phyloP scores from a whole-genome alignment of 2,329 filamentous ascomycete genomes.

The Lecanicillium sp. region DNA sequence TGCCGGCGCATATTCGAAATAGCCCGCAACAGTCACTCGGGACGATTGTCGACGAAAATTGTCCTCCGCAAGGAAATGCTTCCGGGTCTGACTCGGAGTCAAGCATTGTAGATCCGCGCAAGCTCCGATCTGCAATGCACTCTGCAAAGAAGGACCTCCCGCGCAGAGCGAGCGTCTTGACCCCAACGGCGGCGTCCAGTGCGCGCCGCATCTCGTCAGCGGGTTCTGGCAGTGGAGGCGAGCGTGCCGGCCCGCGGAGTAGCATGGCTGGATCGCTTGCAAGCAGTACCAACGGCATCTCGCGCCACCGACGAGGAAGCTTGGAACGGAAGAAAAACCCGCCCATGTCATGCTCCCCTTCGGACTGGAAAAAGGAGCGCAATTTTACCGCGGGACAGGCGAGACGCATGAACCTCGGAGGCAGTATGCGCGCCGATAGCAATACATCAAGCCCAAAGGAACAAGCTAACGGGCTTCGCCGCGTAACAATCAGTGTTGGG shows the following conservation, averaged over 20 bases:
- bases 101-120: conserved; percentile 41
- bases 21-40: conserved; percentile 27
- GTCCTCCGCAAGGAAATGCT: conserved; percentile 33
- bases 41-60: conserved; percentile 43
- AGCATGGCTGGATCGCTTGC: conserved; percentile 35
- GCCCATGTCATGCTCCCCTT: conserved; percentile 44
- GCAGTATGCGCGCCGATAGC: conserved; percentile 26
- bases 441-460: conserved; percentile 17
- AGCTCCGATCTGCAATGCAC: conserved; percentile 48
- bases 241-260: conserved; percentile 17
- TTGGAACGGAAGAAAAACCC: conserved; percentile 44
- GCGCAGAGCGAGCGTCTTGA: conserved; percentile 32
- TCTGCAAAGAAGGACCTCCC: conserved; percentile 39
- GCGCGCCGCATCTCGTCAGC: conserved; percentile 39
- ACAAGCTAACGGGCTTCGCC: conserved; percentile 19
- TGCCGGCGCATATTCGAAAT: conserved; percentile 20
- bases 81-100: conserved; percentile 39
- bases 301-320: conserved; percentile 42
- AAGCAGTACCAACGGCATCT: conserved; percentile 48
- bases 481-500: conserved; percentile 30
- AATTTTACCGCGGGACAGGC: conserved; percentile 48
- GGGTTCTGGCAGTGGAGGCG: conserved; percentile 25
- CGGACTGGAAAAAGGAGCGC: conserved; percentile 28
- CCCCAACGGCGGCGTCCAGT: conserved; percentile 25
- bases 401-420: conserved; percentile 48